phyloP scores from a whole-genome alignment of 768 basidiomycete species.

The Termitomyces sp. region DNA sequence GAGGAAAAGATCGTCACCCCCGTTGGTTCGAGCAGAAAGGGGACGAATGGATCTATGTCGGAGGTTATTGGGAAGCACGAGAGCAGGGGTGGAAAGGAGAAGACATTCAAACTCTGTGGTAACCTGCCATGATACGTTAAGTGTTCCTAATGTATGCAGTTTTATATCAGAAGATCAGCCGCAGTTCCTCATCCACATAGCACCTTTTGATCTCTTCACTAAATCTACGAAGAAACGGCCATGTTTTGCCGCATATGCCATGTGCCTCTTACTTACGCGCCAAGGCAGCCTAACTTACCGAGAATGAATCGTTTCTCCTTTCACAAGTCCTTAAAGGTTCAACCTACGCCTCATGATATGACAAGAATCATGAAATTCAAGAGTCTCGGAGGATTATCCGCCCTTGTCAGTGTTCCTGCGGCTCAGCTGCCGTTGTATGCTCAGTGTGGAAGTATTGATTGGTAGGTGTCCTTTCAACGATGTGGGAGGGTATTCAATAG shows the following conservation, averaged over 20 bases:
- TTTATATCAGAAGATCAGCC: neutral
- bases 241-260: slow-evolving; percentile 19
- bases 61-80: slow-evolving; percentile 83
- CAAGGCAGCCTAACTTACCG: slow-evolving; percentile 1
- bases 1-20: slow-evolving; percentile 54
- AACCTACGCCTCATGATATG: neutral
- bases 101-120: slow-evolving; percentile 57
- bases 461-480: slow-evolving; percentile 26
- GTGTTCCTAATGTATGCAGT: neutral
- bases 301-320: slow-evolving; percentile 4
- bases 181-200: neutral
- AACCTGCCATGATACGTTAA: slow-evolving; percentile 16
- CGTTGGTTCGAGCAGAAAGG: slow-evolving; percentile 71
- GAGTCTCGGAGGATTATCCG: slow-evolving; percentile 16
- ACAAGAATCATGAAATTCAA: slow-evolving; percentile 7
- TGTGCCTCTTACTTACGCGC: slow-evolving; percentile 5
- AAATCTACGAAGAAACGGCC: slow-evolving; percentile 11
- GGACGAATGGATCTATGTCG: slow-evolving; percentile 71
- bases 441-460: slow-evolving; percentile 49
- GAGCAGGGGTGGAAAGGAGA: slow-evolving; percentile 56
- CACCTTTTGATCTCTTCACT: neutral
- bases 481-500: neutral
- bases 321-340: slow-evolving; percentile 1
- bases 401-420: slow-evolving; percentile 16
- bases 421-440: slow-evolving; percentile 36